Base-by-base conservation (phyloP, 139 green algal genomes). In the Auxenochlorella protothecoides region DNA sequence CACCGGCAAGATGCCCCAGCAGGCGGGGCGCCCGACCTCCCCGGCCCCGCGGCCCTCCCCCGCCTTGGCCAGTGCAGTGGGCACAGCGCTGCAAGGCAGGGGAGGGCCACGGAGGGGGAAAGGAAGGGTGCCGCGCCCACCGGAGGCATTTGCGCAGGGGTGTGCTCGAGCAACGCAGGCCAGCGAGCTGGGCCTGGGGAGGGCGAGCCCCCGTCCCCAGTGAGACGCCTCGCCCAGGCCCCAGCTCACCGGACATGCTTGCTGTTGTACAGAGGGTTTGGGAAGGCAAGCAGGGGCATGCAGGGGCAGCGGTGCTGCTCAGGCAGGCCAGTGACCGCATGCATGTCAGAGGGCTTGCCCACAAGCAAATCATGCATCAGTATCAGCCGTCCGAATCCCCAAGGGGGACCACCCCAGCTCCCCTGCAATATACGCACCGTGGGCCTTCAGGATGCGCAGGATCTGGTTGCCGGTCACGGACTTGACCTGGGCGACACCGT, bases 381-480 rank as follows among this genome's bases (percentile, higher is more conserved):
- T 44, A 44, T 1, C 27, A 44, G 27, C 27, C 0, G 27, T 44
- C 27, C 27, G 1, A 44, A 44, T 44, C 27, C 27, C 27, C 27
- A 44, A 44, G 27, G 27, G 27, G 27, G 27, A 44, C 27, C 27
- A 44, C 27, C 27, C 27, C 27, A 44, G 27, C 27, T 44, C 27
- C 27, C 27, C 27, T 44, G 27, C 27, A 44, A 44, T 44, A 44
- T 44, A 44, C 27, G 27, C 66, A 83, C 78, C 84, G 16, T 85
- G 63, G 16, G 76, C 88, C 87, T 96, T 97, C n/a, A 99, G 85
- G 83, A 99, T 97, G 70, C 94, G 88, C 76, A 99, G 89, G 53
- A 98, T 87, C 86, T 99, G 98, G 86, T 73, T 92, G 76, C 90
- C 88, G 53, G 93, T 99, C 53, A 99, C 88, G 53, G 75, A 83